Base-by-base conservation (phyloP, 2,329 filamentous ascomycete genomes). In the Uncinocarpus reesii region DNA sequence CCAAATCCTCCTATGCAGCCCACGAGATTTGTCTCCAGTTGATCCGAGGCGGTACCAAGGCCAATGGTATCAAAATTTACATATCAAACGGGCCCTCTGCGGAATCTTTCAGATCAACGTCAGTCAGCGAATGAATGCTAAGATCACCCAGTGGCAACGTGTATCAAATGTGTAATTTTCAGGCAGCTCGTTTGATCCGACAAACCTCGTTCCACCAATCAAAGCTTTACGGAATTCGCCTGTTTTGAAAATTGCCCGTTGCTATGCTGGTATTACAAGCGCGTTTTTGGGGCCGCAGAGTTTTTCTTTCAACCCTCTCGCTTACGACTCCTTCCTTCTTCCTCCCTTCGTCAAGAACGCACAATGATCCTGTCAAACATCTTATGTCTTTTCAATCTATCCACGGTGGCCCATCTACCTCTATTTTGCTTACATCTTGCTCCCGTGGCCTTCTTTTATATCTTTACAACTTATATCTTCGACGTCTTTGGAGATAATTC, bases 201-300 rank as follows among this genome's bases (percentile, higher is more conserved):
- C 23, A 7, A 16, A 26, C 13, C n/a, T 42, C 20, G 15, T 42
- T 42, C 28, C 38, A 42, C 38, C 38, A 42, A 42, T 42, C 38
- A 42, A 29, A 18, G n/a, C 24, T 29, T 18, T 29, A 29, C 24
- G 38, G 38, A 18, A 42, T 16, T 42, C 24, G 38, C 38, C 38
- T 42, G 38, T 42, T 18, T 29, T 11, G 11, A 15, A 18, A 26
- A 29, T 29, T 42, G 38, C 24, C 18, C 15, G 21, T 26, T 42
- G 38, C 21, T 29, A 10, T 42, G 38, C 31, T 42, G 13, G 11
- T n/a, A 7, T n/a, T 18, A 26, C 37, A 26, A 40, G 37, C 38
- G 38, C 38, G n/a, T 6, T 2, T 23, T 18, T 3, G 24, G n/a
- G 4, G n/a, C 16, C 16, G 16, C 28, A 18, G 31, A 40, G 13